Conservation (phyloP, 495 filamentous ascomycete genomes). For the Trichoderma asperelloides region DNA sequence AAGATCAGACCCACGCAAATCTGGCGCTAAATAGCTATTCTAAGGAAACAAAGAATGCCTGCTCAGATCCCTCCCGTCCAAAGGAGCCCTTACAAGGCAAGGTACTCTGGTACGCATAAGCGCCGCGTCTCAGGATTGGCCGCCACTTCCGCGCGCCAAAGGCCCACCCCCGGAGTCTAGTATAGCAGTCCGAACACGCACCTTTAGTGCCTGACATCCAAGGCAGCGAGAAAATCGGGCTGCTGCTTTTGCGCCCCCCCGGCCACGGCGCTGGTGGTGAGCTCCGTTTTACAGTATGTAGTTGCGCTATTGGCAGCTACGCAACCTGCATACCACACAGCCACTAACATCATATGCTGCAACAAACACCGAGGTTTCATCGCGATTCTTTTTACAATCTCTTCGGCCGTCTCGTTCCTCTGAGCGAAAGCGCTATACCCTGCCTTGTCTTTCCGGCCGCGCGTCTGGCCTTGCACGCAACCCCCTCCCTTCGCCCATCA, state of each 20-base stretch:
- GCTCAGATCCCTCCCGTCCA: background rate
- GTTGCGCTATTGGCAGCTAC: background rate
- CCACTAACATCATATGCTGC: background rate
- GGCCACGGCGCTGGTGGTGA: too few species aligned
- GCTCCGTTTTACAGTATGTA: too few species aligned
- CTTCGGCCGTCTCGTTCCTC: background rate
- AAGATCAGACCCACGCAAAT: background rate
- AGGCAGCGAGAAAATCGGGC: background rate
- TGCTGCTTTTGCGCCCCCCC: background rate
- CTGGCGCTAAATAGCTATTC: background rate
- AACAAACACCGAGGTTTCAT: background rate
- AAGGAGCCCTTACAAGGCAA: background rate
- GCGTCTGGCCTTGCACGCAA: background rate
- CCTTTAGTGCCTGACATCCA: background rate
- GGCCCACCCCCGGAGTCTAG: background rate
- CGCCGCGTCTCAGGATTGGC: background rate
- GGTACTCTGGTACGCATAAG: background rate
- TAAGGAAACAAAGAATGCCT: background rate
- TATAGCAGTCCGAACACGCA: background rate
- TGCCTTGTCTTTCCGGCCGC: background rate
- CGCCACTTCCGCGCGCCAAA: background rate
- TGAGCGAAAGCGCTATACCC: background rate
- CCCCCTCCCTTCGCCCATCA: conserved; percentile 31
- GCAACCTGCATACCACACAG: background rate
- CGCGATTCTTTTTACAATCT: background rate